phyloP scores from a whole-genome alignment of 2,329 filamentous ascomycete species.

The Aspergillus caelatus region DNA sequence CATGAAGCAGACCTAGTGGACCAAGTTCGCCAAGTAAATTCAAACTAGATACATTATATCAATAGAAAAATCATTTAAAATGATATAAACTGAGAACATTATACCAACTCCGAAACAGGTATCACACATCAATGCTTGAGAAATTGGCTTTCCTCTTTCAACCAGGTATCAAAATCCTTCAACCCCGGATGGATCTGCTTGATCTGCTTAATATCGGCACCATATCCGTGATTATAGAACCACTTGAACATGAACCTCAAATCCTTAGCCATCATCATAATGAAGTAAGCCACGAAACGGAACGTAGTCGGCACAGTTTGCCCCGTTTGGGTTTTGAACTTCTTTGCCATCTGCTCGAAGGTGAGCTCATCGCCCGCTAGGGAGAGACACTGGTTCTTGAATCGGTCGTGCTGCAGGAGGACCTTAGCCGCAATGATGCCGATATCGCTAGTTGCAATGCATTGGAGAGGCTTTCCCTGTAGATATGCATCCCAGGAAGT shows the following conservation, averaged over 20 bases:
- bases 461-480: slow-evolving; percentile 46
- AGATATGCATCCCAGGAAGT: slow-evolving; percentile 45
- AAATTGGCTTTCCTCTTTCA: slow-evolving; percentile 52
- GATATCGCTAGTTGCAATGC: slow-evolving; percentile 54
- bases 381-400: slow-evolving; percentile 36
- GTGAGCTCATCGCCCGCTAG: slow-evolving; percentile 58
- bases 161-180: slow-evolving; percentile 53
- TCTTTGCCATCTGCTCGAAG: slow-evolving; percentile 47
- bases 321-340: slow-evolving; percentile 53
- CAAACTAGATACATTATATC: neutral
- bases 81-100: neutral
- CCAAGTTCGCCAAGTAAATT: neutral
- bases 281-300: slow-evolving; percentile 40
- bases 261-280: slow-evolving; percentile 50
- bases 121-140: neutral
- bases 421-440: slow-evolving; percentile 55
- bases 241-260: slow-evolving; percentile 54
- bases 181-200: slow-evolving; percentile 49
- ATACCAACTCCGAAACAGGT: neutral
- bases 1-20: neutral
- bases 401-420: slow-evolving; percentile 50
- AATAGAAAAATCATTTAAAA: no score
- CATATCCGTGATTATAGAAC: slow-evolving; percentile 53
- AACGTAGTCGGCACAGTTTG: slow-evolving; percentile 47
- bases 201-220: slow-evolving; percentile 48